Conservation (phyloP, 2,329 filamentous ascomycete species). For the Plenodomus biglobosus region DNA sequence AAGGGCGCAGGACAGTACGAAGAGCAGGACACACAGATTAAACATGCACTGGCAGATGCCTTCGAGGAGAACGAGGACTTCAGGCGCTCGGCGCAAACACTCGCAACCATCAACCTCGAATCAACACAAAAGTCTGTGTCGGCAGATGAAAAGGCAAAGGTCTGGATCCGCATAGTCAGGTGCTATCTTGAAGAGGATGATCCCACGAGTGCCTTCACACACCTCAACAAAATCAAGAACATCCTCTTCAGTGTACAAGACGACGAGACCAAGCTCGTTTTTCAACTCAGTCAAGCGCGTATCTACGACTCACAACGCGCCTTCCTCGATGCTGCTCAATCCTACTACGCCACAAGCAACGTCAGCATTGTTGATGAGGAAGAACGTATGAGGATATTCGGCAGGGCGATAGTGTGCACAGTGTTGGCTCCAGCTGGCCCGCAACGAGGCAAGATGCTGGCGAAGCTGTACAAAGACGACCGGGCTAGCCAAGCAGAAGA, state of each 20-base stretch:
- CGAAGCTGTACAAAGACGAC: conserved; percentile 90
- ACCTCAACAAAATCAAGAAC: conserved; percentile 94
- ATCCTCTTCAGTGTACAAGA: conserved; percentile 78
- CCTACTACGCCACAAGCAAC: conserved; percentile 86
- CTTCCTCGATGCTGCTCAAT: conserved; percentile 83
- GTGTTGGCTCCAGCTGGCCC: conserved; percentile 91
- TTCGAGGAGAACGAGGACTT: conserved; percentile 84
- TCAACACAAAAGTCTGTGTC: conserved; percentile 81
- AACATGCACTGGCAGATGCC: conserved; percentile 78
- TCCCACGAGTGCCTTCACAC: conserved; percentile 78
- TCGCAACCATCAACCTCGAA: conserved; percentile 86
- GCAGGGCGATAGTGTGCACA: conserved; percentile 86
- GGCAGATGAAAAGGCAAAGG: conserved; percentile 76
- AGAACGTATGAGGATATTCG: conserved; percentile 81
- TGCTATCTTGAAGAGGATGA: conserved; percentile 95
- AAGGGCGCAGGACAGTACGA: conserved; percentile 71
- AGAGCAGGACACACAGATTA: conserved; percentile 79
- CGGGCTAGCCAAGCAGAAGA: conserved; percentile 73
- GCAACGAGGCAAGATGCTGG: conserved; percentile 74
- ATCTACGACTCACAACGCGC: conserved; percentile 88
- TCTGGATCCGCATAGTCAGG: conserved; percentile 93
- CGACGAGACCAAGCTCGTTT: conserved; percentile 75
- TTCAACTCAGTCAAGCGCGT: conserved; percentile 86
- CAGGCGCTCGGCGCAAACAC: conserved; percentile 70
- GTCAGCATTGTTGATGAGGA: conserved; percentile 77